Evolutionary conservation across 2,329 filamentous ascomycete genomes (phyloP).

Genomic region (Hymenoscyphus salicellus): DNA sequence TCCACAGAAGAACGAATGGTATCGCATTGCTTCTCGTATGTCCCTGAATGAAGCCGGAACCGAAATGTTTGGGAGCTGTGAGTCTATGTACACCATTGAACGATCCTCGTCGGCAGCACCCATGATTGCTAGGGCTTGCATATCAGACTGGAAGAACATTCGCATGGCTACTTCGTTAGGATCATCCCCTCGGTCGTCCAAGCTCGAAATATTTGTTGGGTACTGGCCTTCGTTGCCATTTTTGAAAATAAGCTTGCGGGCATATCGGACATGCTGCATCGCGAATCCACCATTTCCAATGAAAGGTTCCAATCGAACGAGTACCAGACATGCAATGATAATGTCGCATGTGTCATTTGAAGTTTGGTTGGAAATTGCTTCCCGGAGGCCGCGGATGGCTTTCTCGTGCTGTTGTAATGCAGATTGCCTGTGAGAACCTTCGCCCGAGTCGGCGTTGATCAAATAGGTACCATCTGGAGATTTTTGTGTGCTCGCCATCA

Average conservation of each 20-base stretch:
- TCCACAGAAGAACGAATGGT: slow-evolving; percentile 32
- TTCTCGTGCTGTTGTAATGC: slow-evolving; percentile 30
- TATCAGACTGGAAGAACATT: slow-evolving; percentile 59
- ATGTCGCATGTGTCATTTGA: slow-evolving; percentile 11
- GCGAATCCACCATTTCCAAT: slow-evolving; percentile 50
- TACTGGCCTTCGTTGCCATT: slow-evolving; percentile 4
- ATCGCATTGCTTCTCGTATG: slow-evolving; percentile 30
- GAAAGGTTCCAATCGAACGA: slow-evolving; percentile 31
- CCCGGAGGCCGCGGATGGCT: slow-evolving; percentile 26
- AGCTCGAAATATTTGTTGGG: slow-evolving; percentile 32
- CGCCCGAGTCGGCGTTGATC: slow-evolving; percentile 18
- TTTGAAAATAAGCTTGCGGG: slow-evolving; percentile 27
- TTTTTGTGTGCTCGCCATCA: slow-evolving; percentile 21
- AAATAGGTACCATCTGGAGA: slow-evolving; percentile 16
- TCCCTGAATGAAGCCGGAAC: slow-evolving; percentile 40
- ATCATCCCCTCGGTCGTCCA: slow-evolving; percentile 37
- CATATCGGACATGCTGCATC: slow-evolving; percentile 50
- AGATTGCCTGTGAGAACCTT: slow-evolving; percentile 25
- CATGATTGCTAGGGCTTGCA: slow-evolving; percentile 37
- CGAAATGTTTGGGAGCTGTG: slow-evolving; percentile 51
- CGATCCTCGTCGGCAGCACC: slow-evolving; percentile 51
- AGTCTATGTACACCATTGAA: slow-evolving; percentile 63
- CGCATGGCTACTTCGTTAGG: slow-evolving; percentile 55
- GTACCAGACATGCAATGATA: slow-evolving; percentile 26
- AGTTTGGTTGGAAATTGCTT: slow-evolving; percentile 17